A percentile compares a stretch with the other conserved stretches of the same genome.
Evolutionary conservation across 176 grass and related monocot genomes (phyloP).

Genomic region (Oropetium thomaeum): DNA sequence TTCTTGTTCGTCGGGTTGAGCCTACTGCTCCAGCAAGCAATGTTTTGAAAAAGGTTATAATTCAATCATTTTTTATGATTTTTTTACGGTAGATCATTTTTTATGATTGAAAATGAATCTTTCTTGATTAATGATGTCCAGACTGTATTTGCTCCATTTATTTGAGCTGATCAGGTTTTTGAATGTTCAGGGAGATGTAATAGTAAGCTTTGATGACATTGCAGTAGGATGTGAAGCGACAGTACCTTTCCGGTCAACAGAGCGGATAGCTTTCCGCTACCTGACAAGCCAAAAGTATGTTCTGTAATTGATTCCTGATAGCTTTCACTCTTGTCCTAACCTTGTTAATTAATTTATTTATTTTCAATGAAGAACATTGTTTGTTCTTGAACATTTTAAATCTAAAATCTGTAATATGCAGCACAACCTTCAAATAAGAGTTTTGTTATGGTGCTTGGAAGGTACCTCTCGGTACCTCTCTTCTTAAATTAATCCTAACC

Average conservation of each 20-base stretch:
- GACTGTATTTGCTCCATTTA: slow-evolving; percentile 24
- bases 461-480: no score
- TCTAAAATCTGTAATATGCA: background rate
- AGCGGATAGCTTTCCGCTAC: slow-evolving; percentile 94
- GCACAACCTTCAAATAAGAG: background rate
- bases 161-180: slow-evolving; percentile 33
- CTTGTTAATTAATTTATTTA: background rate
- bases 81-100: no score
- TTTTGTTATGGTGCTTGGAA: no score
- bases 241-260: slow-evolving; percentile 87
- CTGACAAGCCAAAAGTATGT: slow-evolving; percentile 97
- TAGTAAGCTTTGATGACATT: slow-evolving; percentile 90
- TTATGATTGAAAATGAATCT: slow-evolving; percentile 28
- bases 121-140: slow-evolving; percentile 18
- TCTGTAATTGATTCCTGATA: slow-evolving; percentile 9
- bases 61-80: no score
- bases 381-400: background rate
- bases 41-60: slow-evolving; percentile 81
- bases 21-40: slow-evolving; percentile 81
- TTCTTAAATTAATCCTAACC: no score
- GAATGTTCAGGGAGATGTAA: slow-evolving; percentile 87
- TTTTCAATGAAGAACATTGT: background rate
- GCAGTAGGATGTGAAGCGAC: slow-evolving; percentile 91
- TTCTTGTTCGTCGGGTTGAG: slow-evolving; percentile 87
- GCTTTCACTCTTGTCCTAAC: slow-evolving; percentile 4